phyloP scores from a whole-genome alignment of 805 yeast species.

The Barnettozyma californica region DNA sequence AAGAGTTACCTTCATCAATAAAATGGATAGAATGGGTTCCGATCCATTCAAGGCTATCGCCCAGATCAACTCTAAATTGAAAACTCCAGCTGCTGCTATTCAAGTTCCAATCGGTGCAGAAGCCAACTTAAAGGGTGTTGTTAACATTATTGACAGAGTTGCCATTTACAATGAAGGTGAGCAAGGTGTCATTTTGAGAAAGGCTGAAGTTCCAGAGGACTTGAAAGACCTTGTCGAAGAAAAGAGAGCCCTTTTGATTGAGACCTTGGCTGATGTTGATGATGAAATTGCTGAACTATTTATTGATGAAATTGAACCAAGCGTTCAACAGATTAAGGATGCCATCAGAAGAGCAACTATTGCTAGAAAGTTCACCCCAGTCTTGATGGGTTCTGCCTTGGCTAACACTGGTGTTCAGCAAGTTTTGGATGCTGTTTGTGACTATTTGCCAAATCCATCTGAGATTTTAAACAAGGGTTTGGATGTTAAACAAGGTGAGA shows the following conservation, averaged over 20 bases:
- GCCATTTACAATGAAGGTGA: constrained; percentile 85
- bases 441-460: constrained; percentile 91
- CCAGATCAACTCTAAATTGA: constrained; percentile 81
- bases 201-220: constrained; percentile 69
- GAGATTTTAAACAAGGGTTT: constrained; percentile 89
- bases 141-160: constrained; percentile 82
- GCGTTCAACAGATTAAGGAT: constrained; percentile 71
- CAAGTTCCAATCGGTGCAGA: constrained; percentile 98
- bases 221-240: constrained; percentile 81
- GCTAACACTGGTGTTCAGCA: constrained; percentile 96
- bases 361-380: constrained; percentile 96
- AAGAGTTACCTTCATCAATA: constrained; percentile 90
- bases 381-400: constrained; percentile 97
- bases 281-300: constrained; percentile 94
- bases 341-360: constrained; percentile 95
- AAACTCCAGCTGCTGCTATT: constrained; percentile 93
- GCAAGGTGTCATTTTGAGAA: constrained; percentile 80
- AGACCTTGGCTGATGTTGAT: constrained; percentile 95
- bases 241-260: constrained; percentile 79
- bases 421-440: constrained; percentile 92
- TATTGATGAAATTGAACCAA: constrained; percentile 86
- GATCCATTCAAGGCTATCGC: constrained; percentile 94
- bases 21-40: constrained; percentile 99
- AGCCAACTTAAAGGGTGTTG: constrained; percentile 77
- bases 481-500: constrained; percentile 61